Evolutionary conservation across 306 rosid species (phyloP), one percentile per base, ranked within the genome.

Genomic region (Cicer yamashitae): DNA sequence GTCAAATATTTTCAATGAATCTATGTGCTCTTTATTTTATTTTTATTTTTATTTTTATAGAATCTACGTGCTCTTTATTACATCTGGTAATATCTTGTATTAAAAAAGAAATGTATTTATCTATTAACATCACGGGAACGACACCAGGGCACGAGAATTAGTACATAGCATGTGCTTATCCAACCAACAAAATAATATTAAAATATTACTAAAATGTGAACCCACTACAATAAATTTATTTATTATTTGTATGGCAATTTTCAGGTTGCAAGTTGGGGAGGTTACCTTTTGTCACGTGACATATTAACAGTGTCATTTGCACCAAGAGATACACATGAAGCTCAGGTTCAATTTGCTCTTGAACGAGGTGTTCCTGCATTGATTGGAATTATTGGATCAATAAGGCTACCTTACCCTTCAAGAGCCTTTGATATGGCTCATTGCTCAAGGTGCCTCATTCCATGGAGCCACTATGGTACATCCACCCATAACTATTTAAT

Each of bases 221-320:
- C 64, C 48, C 47, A 77, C 43, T 40, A 3, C n/a, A 40, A 70
- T 46, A 62, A 59, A 11, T 40, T 14, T 47, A 64, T 18, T 18
- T 18, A 18, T 0, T 18, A 18, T 18, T 18, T 18, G 20, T 18
- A 18, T 18, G 20, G 20, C 50, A 38, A 76, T 47, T 22, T 30
- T 61, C 70, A 96, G 99, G 99, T 96, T 51, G 99, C 99, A 8
- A 96, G 99, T 82, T 96, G 91, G 89, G 99, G 99, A 52, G 99
- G 91, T 9, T 90, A 92, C 79, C 93, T 96, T 54, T 40, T 96
- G 69, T 89, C 99, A 3, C 87, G 98, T 59, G 78, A 90, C 85
- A 88, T 96, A 22, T 11, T 96, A 15, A 54, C 99, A 18, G 67
- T 96, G 79, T 90, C 99, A 48, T 89, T 96, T 88, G 99, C 99